Percentiles rank a stretch among this genome's conserved stretches.
Conservation (phyloP, 2,329 filamentous ascomycete genomes). For the Diaporthe vaccinii region DNA sequence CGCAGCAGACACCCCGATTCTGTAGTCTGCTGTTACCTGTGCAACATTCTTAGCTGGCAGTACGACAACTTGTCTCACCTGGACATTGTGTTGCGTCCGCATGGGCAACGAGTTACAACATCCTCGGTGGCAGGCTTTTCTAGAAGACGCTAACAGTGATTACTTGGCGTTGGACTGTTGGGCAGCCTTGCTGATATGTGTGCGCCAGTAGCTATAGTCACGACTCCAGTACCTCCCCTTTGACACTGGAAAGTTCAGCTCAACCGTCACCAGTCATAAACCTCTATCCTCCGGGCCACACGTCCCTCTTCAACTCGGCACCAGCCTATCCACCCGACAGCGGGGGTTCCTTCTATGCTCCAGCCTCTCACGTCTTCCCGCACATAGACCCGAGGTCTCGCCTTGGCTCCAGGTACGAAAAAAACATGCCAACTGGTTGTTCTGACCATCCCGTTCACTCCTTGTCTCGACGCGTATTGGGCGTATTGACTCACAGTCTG, state of each 20-base stretch:
- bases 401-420: slow-evolving; percentile 68
- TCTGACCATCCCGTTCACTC: slow-evolving; percentile 35
- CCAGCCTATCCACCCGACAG: slow-evolving; percentile 65
- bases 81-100: slow-evolving; percentile 43
- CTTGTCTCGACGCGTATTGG: slow-evolving; percentile 31
- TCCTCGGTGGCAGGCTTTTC: slow-evolving; percentile 44
- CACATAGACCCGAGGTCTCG: slow-evolving; percentile 67
- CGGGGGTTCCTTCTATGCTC: slow-evolving; percentile 62
- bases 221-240: slow-evolving; percentile 64
- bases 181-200: slow-evolving; percentile 47
- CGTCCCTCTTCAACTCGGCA: slow-evolving; percentile 60
- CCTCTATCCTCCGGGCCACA: slow-evolving; percentile 60
- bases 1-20: slow-evolving; percentile 55
- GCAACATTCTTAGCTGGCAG: slow-evolving; percentile 60
- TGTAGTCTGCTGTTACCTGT: slow-evolving; percentile 57
- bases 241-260: slow-evolving; percentile 66
- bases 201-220: slow-evolving; percentile 65
- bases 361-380: slow-evolving; percentile 58
- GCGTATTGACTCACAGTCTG: slow-evolving; percentile 51
- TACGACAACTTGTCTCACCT: slow-evolving; percentile 53
- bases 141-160: slow-evolving; percentile 39
- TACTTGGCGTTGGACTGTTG: slow-evolving; percentile 43
- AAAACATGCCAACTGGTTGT: slow-evolving; percentile 47
- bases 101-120: slow-evolving; percentile 45
- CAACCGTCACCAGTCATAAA: slow-evolving; percentile 64